Percentiles rank a stretch among this genome's conserved stretches.
These are phyloP conservation scores for Dactylellina leptospora DNA, from an alignment of 2,329 filamentous ascomycete species.

Conservation along the genomic window DNA sequence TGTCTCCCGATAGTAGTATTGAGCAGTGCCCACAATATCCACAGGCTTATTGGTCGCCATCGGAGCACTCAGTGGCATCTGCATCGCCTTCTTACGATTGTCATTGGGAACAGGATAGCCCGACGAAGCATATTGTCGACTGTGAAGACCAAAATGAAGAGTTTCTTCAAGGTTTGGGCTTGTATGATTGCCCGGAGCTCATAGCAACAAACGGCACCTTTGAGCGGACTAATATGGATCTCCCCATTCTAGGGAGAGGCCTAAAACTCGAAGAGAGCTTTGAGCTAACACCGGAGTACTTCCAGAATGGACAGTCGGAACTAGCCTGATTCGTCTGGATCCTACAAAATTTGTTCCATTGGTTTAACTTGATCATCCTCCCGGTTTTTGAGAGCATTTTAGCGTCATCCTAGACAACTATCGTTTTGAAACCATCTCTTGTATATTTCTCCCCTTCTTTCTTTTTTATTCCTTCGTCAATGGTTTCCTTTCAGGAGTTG, in stretches of 20 bases:
- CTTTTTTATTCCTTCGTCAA: background rate
- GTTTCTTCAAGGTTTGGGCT: constrained; percentile 31
- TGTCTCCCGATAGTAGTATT: constrained; percentile 11
- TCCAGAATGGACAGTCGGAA: constrained; percentile 4
- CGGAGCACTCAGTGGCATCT: constrained; percentile 27
- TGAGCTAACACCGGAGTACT: constrained; percentile 29
- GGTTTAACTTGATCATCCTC: too few relatives aligned
- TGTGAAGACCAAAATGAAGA: constrained; percentile 8
- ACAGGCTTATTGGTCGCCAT: constrained; percentile 28
- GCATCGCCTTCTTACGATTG: constrained; percentile 22
- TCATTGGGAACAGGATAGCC: background rate
- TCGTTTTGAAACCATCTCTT: background rate
- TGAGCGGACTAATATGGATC: background rate
- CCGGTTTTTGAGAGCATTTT: constrained; percentile 11
- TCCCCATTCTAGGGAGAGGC: constrained; percentile 10
- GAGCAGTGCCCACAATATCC: constrained; percentile 4
- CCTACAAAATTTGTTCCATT: too few relatives aligned
- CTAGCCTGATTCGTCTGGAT: background rate
- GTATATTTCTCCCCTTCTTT: background rate
- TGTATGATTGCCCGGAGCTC: constrained; percentile 47
- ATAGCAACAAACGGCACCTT: background rate
- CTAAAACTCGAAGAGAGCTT: constrained; percentile 51
- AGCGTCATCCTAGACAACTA: constrained; percentile 9
- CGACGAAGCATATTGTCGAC: background rate
- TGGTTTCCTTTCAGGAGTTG: constrained; percentile 7